Base-by-base conservation (phyloP, 441 rosid species). In the Croton setiger region DNA sequence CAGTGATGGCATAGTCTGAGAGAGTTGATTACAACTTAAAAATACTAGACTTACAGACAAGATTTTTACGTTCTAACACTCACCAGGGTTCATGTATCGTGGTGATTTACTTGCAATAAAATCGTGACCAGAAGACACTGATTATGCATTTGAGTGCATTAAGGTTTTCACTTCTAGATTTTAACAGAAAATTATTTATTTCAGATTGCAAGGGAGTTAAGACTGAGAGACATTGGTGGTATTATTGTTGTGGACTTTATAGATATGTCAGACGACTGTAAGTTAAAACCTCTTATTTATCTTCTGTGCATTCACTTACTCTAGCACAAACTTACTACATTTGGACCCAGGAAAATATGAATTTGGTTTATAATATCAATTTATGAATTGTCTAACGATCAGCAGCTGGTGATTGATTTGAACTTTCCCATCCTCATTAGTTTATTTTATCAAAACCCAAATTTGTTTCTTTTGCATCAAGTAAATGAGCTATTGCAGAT, bases 191-290 rank as follows among this genome's bases (percentile, higher is more conserved):
- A 10, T 66, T 41, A 27, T 66, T 18, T 58, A 41, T 83, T 83
- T 79, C 90, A 94, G 99, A 94, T 94, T 77, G 97, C 97, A 51
- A 87, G 97, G 79, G 99, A 94, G 84, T 76, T 94, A 74, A 88
- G 99, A 68, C 89, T 94, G 70, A 85, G 99, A 81, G 97, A 92
- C 69, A 83, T 94, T 58, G 99, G 99, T 13, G 99, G 99, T 76
- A 94, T 91, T 77, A 94, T 94, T 73, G 96, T 94, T 63, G 99
- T 94, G 41, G 99, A 94, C 88, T 94, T 94, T 80, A 94, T 94
- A 60, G 99, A 90, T 81, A 92, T 92, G 97, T 91, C 60, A 47
- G 97, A 92, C 78, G 96, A 92, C 62, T 86, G 97, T 94, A 73
- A 85, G 97, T 78, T 41, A 11, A 18, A 66, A 47, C 20, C 43